A percentile compares a stretch with the other conserved stretches of the same genome.
These are phyloP conservation scores for Quercus robur DNA, from an alignment of 306 rosid genomes.

Conservation along the genomic window DNA sequence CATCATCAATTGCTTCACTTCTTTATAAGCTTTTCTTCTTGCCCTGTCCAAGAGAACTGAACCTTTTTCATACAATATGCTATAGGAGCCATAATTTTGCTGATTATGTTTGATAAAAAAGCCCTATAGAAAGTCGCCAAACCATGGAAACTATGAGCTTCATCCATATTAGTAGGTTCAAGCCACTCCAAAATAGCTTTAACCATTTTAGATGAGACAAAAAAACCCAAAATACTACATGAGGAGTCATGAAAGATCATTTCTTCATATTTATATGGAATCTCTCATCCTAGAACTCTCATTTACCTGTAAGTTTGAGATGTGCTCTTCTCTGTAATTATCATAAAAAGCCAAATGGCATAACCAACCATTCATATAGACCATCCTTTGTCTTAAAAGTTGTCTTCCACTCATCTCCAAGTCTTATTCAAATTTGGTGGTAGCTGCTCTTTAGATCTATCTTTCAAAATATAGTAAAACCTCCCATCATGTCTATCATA, in stretches of 20 bases:
- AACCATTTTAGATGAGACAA: neutral
- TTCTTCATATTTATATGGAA: neutral
- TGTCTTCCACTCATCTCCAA: neutral
- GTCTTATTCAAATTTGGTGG: neutral
- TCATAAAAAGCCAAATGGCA: neutral
- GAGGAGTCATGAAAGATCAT: too few species aligned
- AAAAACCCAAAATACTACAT: neutral
- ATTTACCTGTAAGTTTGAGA: neutral
- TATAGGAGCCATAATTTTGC: neutral
- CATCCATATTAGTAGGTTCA: neutral
- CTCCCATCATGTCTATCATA: neutral
- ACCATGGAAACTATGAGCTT: constrained; percentile 6
- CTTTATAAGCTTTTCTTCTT: neutral
- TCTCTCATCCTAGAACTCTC: neutral
- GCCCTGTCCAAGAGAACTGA: neutral
- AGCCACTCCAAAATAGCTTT: neutral
- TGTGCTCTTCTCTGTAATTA: neutral
- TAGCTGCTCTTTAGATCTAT: neutral
- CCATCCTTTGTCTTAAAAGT: neutral
- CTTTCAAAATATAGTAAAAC: neutral
- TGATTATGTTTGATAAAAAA: neutral
- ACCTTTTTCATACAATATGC: neutral
- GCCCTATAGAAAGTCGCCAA: neutral
- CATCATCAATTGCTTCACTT: neutral
- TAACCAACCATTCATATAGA: neutral